These are phyloP conservation scores for Ceratocystis huliohia DNA, from an alignment of 2,329 filamentous ascomycete species.

Conservation along the genomic window DNA sequence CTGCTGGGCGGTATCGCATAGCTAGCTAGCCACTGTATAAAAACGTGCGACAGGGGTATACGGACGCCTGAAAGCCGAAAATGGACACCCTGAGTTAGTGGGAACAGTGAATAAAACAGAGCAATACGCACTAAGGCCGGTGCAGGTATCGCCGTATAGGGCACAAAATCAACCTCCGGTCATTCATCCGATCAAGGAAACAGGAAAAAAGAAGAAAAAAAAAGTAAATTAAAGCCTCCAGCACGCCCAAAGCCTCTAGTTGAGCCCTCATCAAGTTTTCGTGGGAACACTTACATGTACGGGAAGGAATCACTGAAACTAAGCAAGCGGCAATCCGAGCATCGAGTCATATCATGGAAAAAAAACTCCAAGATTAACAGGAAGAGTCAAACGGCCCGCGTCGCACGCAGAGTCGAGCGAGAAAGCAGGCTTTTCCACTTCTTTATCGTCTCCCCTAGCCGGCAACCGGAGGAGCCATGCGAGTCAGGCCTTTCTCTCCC, in stretches of 20 bases:
- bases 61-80: not conserved
- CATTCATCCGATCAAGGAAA: too few species aligned
- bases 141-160: too few species aligned
- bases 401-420: not conserved
- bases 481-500: too few species aligned
- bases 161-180: too few species aligned
- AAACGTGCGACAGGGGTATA: not conserved
- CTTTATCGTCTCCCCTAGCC: too few species aligned
- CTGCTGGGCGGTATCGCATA: slow-evolving; percentile 2
- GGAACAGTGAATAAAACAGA: too few species aligned
- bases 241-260: not conserved
- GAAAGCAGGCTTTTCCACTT: not conserved
- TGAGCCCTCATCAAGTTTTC: not conserved
- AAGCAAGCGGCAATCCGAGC: slow-evolving; percentile 12
- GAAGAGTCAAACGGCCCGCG: not conserved
- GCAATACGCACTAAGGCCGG: too few species aligned
- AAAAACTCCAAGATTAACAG: not conserved
- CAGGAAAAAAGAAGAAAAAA: too few species aligned
- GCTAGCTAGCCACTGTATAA: not conserved
- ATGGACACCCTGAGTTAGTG: too few species aligned
- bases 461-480: too few species aligned
- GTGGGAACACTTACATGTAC: slow-evolving; percentile 21
- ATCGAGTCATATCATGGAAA: not conserved
- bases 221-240: not conserved
- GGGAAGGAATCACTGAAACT: slow-evolving; percentile 19